phyloP scores from a whole-genome alignment of 345 rosid genomes.

The Pistacia vera region DNA sequence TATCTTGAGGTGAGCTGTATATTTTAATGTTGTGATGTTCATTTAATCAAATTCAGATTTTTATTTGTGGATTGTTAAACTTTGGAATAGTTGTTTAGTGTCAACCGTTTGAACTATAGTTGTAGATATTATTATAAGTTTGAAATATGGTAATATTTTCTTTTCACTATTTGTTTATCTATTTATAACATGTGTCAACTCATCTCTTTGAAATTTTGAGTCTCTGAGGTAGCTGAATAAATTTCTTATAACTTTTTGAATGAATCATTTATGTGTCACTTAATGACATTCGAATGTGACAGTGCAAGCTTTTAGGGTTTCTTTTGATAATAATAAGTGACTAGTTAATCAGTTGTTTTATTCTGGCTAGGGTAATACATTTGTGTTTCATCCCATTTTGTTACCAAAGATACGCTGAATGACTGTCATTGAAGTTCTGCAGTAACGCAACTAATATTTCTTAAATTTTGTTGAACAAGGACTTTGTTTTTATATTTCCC shows the following conservation, averaged over 20 bases:
- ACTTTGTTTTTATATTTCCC: no score
- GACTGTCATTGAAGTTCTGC: background rate
- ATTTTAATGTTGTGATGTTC: background rate
- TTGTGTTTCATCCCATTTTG: background rate
- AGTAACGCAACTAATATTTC: no score
- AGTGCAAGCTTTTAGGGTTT: background rate
- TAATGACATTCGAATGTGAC: background rate
- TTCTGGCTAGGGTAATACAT: no score
- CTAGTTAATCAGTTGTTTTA: no score
- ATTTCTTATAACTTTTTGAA: background rate
- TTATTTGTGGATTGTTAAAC: background rate
- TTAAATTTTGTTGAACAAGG: no score
- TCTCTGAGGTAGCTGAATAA: background rate
- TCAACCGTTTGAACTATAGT: background rate
- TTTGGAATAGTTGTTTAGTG: background rate
- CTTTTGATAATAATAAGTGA: no score
- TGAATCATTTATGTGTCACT: background rate
- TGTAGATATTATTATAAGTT: background rate
- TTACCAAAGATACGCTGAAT: background rate
- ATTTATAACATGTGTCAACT: background rate
- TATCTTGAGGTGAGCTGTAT: slow-evolving; percentile 74
- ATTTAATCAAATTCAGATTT: background rate
- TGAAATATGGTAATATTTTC: background rate
- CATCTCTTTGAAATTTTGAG: background rate
- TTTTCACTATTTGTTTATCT: background rate